A percentile compares a stretch with the other conserved stretches of the same genome.
These are phyloP conservation scores for Serpula lacrymans DNA, from an alignment of 768 basidiomycete species.

Conservation along the genomic window DNA sequence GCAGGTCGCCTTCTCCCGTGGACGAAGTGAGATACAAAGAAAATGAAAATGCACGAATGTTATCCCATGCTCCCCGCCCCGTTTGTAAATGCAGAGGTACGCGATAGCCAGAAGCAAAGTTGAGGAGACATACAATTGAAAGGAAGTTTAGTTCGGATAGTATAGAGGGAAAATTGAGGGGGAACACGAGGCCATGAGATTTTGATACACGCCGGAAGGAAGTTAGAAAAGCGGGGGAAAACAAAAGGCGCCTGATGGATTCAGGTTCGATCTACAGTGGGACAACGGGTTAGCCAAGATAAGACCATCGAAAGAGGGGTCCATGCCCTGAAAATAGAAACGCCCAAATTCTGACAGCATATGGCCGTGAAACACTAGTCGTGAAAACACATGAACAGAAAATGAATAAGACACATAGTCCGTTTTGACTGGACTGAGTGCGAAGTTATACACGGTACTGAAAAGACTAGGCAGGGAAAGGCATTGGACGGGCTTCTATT, in stretches of 20 bases:
- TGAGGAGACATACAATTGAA: slow-evolving; percentile 73
- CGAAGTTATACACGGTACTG: no score
- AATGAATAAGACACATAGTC: no score
- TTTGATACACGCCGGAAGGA: slow-evolving; percentile 61
- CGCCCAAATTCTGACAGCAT: slow-evolving; percentile 1
- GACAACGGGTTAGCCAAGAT: slow-evolving; percentile 9
- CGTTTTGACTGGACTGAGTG: no score
- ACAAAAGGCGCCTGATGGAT: slow-evolving; percentile 58
- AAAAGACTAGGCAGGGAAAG: no score
- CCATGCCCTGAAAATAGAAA: slow-evolving; percentile 1
- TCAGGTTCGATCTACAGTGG: slow-evolving; percentile 51
- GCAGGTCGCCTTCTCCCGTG: slow-evolving; percentile 48
- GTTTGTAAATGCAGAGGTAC: slow-evolving; percentile 66
- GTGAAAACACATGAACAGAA: no score
- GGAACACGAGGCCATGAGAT: slow-evolving; percentile 70
- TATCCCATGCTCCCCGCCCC: slow-evolving; percentile 81
- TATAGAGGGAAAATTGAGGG: slow-evolving; percentile 72
- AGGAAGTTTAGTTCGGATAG: slow-evolving; percentile 79
- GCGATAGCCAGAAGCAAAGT: slow-evolving; percentile 83
- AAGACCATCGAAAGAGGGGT: neutral
- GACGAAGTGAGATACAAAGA: slow-evolving; percentile 68
- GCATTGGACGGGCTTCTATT: no score
- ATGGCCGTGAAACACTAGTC: slow-evolving; percentile 1
- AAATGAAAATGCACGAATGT: slow-evolving; percentile 71
- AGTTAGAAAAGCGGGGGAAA: slow-evolving; percentile 58